Evolutionary conservation across 345 rosid species (phyloP), one percentile per base, ranked within the genome.

Genomic region (Populus tremula): DNA sequence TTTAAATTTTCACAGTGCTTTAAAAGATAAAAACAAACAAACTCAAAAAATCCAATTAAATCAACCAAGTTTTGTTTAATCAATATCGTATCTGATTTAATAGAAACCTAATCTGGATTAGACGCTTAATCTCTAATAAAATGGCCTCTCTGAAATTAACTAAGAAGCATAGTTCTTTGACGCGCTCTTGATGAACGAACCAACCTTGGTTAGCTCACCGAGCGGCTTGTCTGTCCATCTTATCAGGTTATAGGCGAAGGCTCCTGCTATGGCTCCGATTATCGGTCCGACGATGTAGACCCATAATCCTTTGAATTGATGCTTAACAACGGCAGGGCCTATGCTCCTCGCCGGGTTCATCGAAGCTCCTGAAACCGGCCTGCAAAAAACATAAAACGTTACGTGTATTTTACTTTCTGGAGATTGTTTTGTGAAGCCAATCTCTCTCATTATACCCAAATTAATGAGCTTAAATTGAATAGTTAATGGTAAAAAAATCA

Each of bases 261-360:
- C 97, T 38, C 97, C 98, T 0, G 78, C 56, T 13, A 89, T 66
- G 10, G 92, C 70, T 64, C 95, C 94, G 9, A 83, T 56, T 0
- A 85, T 2, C 0, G 97, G 98, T 33, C 92, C 92, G 0, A 82
- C 59, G 0, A 93, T 80, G 66, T 90, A 92, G 41, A 93, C 75
- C 95, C 98, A 92, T 21, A 93, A 50, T 62, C 89, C 91, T 63
- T 80, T 81, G 69, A 82, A 90, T 4, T 54, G 59, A 53, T 82
- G 85, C 88, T 80, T 83, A 41, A 86, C 88, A 6, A 92, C 49
- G 5, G 94, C 97, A 33, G 97, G 98, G 23, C 98, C 97, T 11
- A 91, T 11, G 70, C 91, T 91, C 83, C 98, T 90, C 1, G 98
- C 96, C 9, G 96, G 98, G 81, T 91, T 93, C 98, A 93, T 91